These are phyloP conservation scores for Echinosophora koreensis DNA, from an alignment of 306 rosid genomes.

Conservation along the genomic window DNA sequence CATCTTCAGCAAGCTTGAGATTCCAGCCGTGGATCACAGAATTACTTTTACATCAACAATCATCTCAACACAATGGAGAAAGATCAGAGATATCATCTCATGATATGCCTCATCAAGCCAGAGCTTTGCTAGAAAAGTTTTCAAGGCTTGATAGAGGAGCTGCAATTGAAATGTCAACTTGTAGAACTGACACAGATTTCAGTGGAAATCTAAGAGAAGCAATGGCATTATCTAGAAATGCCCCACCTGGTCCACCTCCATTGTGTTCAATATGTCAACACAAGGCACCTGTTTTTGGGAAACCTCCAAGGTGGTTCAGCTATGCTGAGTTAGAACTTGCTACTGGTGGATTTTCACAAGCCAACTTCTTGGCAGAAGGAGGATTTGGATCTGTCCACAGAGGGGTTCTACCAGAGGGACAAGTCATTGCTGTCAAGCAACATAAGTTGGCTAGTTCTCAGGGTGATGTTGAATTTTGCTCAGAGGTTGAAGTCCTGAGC, in stretches of 20 bases:
- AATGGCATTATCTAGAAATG: conserved; percentile 80
- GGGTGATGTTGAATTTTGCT: conserved; percentile 94
- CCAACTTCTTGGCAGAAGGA: conserved; percentile 98
- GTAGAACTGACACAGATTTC: conserved; percentile 66
- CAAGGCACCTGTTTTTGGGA: conserved; percentile 98
- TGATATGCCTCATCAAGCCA: conserved; percentile 65
- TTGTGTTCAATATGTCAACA: conserved; percentile 97
- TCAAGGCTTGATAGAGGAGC: conserved; percentile 74
- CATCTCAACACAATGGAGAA: conserved; percentile 60
- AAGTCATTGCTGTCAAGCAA: conserved; percentile 97
- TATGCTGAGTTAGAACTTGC: conserved; percentile 95
- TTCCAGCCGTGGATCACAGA: conserved; percentile 91
- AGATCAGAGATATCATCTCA: conserved; percentile 57
- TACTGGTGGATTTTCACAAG: conserved; percentile 94
- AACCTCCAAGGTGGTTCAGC: conserved; percentile 96
- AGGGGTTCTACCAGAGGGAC: conserved; percentile 97
- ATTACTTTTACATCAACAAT: conserved; percentile 63
- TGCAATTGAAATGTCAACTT: conserved; percentile 63
- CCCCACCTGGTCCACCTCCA: conserved; percentile 95
- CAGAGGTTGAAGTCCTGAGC: conserved; percentile 98
- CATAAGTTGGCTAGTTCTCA: conserved; percentile 99
- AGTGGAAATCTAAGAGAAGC: conserved; percentile 92
- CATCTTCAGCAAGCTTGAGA: conserved; percentile 81
- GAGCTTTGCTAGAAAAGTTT: conserved; percentile 66
- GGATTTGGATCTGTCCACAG: conserved; percentile 97